Evolutionary conservation across 129 eudicot genomes (phyloP).

Genomic region (Artemisia tridentata): DNA sequence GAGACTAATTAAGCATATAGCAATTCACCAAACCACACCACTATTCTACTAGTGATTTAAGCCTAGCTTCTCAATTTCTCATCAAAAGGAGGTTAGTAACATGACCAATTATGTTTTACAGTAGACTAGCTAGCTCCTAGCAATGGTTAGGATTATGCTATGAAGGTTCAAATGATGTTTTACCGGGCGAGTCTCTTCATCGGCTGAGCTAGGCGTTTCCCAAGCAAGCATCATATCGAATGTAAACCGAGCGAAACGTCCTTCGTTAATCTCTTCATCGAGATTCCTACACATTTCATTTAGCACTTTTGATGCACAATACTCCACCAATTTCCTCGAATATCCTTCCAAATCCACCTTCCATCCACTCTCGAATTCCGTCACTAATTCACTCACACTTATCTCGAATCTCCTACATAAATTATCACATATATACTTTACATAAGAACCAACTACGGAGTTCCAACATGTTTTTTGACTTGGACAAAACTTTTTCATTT

Average conservation of each 20-base stretch:
- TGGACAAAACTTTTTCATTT: too few species aligned
- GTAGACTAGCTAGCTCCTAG: too few species aligned
- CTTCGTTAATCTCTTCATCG: constrained; percentile 48
- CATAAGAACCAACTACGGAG: neutral
- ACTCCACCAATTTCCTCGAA: constrained; percentile 73
- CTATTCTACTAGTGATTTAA: too few species aligned
- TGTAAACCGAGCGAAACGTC: constrained; percentile 69
- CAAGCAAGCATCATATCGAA: constrained; percentile 98
- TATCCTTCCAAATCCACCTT: constrained; percentile 50
- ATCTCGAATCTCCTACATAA: constrained; percentile 48
- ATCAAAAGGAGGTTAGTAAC: too few species aligned
- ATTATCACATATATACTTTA: neutral
- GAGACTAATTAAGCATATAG: too few species aligned
- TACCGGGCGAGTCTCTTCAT: constrained; percentile 54
- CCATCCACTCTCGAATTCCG: constrained; percentile 62
- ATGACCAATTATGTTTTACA: neutral
- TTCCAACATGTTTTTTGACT: too few species aligned
- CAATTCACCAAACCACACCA: too few species aligned
- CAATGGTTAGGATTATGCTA: too few species aligned
- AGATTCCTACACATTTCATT: constrained; percentile 39
- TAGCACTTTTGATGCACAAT: constrained; percentile 62
- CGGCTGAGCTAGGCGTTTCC: constrained; percentile 58
- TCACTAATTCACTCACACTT: constrained; percentile 45
- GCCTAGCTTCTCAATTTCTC: too few species aligned
- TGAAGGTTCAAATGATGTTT: too few species aligned